These are phyloP conservation scores for Pleurotus tuber-regium DNA, from an alignment of 768 basidiomycete species.

Conservation along the genomic window DNA sequence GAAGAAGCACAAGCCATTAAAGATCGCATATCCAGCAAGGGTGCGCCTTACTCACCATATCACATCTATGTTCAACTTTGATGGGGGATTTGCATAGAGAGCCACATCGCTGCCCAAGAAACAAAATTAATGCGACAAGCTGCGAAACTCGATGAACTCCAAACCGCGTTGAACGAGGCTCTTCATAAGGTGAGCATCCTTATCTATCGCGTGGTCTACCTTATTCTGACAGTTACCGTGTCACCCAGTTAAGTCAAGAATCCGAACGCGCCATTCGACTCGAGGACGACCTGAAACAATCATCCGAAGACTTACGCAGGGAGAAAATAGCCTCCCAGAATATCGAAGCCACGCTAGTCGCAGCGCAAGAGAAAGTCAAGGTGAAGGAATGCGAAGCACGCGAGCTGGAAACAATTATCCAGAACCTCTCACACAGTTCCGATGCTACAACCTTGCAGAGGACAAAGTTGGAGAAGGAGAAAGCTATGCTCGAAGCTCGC, in stretches of 20 bases:
- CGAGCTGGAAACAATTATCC: slow-evolving; percentile 56
- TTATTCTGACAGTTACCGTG: slow-evolving; percentile 12
- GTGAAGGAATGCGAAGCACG: slow-evolving; percentile 45
- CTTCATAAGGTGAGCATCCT: slow-evolving; percentile 39
- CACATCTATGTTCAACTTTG: slow-evolving; percentile 2
- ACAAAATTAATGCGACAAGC: slow-evolving; percentile 40
- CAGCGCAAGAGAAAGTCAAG: slow-evolving; percentile 50
- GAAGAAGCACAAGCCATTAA: slow-evolving; percentile 44
- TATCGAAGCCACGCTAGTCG: slow-evolving; percentile 42
- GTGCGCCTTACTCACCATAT: slow-evolving; percentile 21
- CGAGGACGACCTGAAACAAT: slow-evolving; percentile 47
- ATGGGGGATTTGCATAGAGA: slow-evolving; percentile 32
- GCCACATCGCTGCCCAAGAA: slow-evolving; percentile 46
- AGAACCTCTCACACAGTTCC: slow-evolving; percentile 52
- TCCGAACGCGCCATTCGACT: slow-evolving; percentile 52
- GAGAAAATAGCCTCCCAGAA: slow-evolving; percentile 55
- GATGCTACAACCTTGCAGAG: slow-evolving; percentile 40
- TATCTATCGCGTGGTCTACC: neutral
- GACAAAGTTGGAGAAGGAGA: slow-evolving; percentile 56
- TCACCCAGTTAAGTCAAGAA: slow-evolving; percentile 51
- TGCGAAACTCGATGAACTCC: slow-evolving; percentile 40
- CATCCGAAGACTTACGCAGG: slow-evolving; percentile 54
- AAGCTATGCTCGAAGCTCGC: slow-evolving; percentile 50
- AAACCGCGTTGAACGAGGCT: slow-evolving; percentile 39
- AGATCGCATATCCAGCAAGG: slow-evolving; percentile 51